phyloP scores from a whole-genome alignment of 139 green algal species.

The Gonium pectorale region DNA sequence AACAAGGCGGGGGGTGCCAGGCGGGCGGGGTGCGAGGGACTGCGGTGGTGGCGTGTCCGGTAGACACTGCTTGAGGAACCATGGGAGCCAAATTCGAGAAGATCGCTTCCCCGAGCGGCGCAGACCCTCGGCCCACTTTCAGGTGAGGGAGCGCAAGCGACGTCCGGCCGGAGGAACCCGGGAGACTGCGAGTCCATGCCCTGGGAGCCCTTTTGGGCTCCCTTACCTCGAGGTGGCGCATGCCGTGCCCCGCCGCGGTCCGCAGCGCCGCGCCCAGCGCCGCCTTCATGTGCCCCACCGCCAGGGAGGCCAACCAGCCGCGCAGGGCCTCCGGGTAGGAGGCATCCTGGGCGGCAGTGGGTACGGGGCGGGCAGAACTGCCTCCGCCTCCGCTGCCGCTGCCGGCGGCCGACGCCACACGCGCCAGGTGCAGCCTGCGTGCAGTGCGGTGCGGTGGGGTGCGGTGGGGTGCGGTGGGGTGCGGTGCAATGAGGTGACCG shows the following conservation, averaged over 20 bases:
- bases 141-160: no score
- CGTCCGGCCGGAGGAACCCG: no score
- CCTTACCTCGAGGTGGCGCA: not conserved
- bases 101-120: no score
- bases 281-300: constrained; percentile 53
- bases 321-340: constrained; percentile 45
- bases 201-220: no score
- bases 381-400: not conserved
- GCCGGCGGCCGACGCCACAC: not conserved
- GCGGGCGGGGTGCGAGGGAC: no score
- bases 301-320: constrained; percentile 60
- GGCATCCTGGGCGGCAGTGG: not conserved
- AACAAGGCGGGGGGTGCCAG: not conserved
- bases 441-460: not conserved
- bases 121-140: no score
- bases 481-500: not conserved
- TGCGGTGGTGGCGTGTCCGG: no score
- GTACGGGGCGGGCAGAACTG: not conserved
- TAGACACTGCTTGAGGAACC: no score
- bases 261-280: constrained; percentile 11
- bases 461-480: not conserved
- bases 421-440: constrained; percentile 24
- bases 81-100: no score
- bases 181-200: no score
- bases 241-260: constrained; percentile 8